These are phyloP conservation scores for Dactylis glomerata DNA, from an alignment of 176 grass and related monocot species.

Conservation along the genomic window DNA sequence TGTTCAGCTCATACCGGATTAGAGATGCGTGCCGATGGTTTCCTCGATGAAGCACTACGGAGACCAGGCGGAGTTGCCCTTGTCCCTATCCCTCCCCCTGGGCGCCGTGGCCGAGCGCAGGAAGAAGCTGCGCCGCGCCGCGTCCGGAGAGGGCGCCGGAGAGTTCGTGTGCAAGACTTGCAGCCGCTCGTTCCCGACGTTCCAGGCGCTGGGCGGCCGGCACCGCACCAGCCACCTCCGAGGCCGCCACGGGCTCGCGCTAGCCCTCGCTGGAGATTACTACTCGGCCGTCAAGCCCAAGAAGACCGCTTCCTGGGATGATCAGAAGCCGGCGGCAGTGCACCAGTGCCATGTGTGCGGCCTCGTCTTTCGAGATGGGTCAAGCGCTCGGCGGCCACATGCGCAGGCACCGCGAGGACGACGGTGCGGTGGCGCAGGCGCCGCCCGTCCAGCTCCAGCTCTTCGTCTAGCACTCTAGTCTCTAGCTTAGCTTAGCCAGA, in stretches of 20 bases:
- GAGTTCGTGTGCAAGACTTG: constrained; percentile 54
- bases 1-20: not conserved
- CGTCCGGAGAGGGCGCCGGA: not conserved
- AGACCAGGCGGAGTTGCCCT: not conserved
- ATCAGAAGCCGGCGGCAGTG: not conserved
- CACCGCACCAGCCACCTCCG: constrained; percentile 62
- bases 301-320: not conserved
- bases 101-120: not conserved
- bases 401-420: constrained; percentile 43
- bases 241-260: constrained; percentile 31
- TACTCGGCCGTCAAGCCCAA: constrained; percentile 3
- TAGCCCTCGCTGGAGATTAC: constrained; percentile 23
- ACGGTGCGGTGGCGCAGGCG: not conserved
- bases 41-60: constrained; percentile 17
- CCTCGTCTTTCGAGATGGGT: constrained; percentile 36
- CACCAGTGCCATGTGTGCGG: constrained; percentile 54
- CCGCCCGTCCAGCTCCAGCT: constrained; percentile 40
- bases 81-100: not conserved
- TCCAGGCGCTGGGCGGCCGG: constrained; percentile 61
- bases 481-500: no score
- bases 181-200: constrained; percentile 43
- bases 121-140: not conserved
- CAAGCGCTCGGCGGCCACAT: constrained; percentile 77
- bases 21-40: not conserved
- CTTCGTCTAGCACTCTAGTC: constrained; percentile 46